These are phyloP conservation scores for Cordyceps cateniannulata DNA, from an alignment of 2,329 filamentous ascomycete species.

Conservation along the genomic window DNA sequence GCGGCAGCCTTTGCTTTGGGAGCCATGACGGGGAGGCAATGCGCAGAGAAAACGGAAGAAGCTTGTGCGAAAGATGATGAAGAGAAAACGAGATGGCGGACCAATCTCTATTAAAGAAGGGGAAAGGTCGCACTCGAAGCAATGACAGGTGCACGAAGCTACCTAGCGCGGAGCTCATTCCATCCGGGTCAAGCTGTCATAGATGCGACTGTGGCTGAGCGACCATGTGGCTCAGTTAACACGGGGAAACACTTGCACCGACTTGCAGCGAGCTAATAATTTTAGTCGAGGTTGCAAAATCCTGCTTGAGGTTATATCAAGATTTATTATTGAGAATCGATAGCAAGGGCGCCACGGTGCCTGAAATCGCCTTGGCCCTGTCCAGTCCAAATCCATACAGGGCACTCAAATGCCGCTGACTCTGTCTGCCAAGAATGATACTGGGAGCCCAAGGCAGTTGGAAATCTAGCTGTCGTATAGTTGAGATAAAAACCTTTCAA, in stretches of 20 bases:
- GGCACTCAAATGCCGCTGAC: neutral
- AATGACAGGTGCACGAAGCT: neutral
- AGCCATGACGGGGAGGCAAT: slow-evolving; percentile 23
- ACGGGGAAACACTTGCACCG: slow-evolving; percentile 1
- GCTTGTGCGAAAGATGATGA: neutral
- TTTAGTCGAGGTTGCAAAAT: too few species aligned
- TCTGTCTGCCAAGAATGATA: neutral
- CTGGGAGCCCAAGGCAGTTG: too few species aligned
- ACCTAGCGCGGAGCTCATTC: slow-evolving; percentile 16
- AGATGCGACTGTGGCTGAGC: neutral
- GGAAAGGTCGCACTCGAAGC: neutral
- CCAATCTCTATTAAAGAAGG: neutral
- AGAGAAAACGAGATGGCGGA: neutral
- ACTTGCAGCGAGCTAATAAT: neutral
- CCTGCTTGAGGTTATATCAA: too few species aligned
- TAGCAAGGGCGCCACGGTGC: neutral
- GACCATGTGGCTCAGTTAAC: neutral
- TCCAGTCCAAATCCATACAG: neutral
- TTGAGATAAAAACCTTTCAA: too few species aligned
- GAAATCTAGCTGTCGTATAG: too few species aligned
- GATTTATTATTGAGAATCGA: neutral
- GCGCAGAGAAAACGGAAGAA: neutral
- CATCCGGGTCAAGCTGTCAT: slow-evolving; percentile 24
- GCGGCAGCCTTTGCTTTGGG: slow-evolving; percentile 23
- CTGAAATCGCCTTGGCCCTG: too few species aligned